phyloP scores from a whole-genome alignment of 345 rosid species.

The Citrus sinensis region DVS_A1.0 CM039165.1:35307001-35307500 shows the following conservation, averaged over 20 bases:
- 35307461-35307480: slow-evolving; percentile 88
- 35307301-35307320: slow-evolving; percentile 91
- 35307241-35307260: slow-evolving; percentile 3
- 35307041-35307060: not conserved
- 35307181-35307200: not conserved
- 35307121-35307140: too few species aligned
- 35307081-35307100: not conserved
- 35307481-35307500: slow-evolving; percentile 94
- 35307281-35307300: slow-evolving; percentile 93
- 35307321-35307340: slow-evolving; percentile 97
- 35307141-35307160: not conserved
- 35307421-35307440: not conserved
- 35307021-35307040: not conserved
- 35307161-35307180: not conserved
- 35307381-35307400: not conserved
- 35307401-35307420: not conserved
- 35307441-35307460: slow-evolving; percentile 82
- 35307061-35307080: not conserved
- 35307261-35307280: slow-evolving; percentile 94
- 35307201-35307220: not conserved
- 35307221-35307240: slow-evolving; percentile 9
- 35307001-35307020: too few species aligned
- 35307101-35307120: too few species aligned
- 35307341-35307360: slow-evolving; percentile 81
- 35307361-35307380: slow-evolving; percentile 7